Conservation (phyloP, 345 rosid genomes). For the Aquilaria yunnanensis region DNA sequence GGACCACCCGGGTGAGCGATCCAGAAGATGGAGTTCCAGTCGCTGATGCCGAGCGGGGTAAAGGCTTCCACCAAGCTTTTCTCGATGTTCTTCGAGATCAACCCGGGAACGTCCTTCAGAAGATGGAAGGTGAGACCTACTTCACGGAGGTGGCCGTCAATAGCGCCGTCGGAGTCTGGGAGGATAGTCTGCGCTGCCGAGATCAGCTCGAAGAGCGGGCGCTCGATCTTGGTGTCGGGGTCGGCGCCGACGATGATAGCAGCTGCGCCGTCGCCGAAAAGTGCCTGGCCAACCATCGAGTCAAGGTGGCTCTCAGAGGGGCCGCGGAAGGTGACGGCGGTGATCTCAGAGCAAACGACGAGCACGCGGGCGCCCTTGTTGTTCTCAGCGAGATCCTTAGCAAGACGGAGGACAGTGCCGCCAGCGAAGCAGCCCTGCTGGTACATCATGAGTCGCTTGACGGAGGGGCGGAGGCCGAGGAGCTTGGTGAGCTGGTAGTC, state of each 20-base stretch:
- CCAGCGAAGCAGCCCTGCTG: constrained; percentile 27
- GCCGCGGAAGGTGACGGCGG: constrained; percentile 30
- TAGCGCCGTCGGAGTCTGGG: constrained; percentile 39
- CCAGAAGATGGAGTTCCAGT: constrained; percentile 45
- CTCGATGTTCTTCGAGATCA: constrained; percentile 11
- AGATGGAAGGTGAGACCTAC: constrained; percentile 14
- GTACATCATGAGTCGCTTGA: constrained; percentile 32
- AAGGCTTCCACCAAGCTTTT: constrained; percentile 25
- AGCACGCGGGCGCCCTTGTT: constrained; percentile 42
- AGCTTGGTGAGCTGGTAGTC: constrained; percentile 36
- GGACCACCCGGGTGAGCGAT: constrained; percentile 47
- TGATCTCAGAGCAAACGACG: constrained; percentile 35
- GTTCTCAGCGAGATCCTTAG: constrained; percentile 33
- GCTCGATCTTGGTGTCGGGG: constrained; percentile 21
- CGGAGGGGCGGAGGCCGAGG: constrained; percentile 23
- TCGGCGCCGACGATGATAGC: constrained; percentile 41
- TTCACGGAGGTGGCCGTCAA: constrained; percentile 24
- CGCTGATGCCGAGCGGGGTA: constrained; percentile 31
- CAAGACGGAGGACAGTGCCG: constrained; percentile 4
- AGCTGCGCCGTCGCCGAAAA: constrained; percentile 21
- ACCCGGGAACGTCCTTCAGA: constrained; percentile 8
- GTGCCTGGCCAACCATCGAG: constrained; percentile 35
- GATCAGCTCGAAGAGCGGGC: constrained; percentile 36
- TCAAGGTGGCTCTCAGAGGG: constrained; percentile 32
- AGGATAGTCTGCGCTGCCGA: constrained; percentile 29